Percentiles rank a stretch among this genome's conserved stretches.
Conservation (phyloP, 2,329 filamentous ascomycete genomes). For the Exophiala sp. region DNA sequence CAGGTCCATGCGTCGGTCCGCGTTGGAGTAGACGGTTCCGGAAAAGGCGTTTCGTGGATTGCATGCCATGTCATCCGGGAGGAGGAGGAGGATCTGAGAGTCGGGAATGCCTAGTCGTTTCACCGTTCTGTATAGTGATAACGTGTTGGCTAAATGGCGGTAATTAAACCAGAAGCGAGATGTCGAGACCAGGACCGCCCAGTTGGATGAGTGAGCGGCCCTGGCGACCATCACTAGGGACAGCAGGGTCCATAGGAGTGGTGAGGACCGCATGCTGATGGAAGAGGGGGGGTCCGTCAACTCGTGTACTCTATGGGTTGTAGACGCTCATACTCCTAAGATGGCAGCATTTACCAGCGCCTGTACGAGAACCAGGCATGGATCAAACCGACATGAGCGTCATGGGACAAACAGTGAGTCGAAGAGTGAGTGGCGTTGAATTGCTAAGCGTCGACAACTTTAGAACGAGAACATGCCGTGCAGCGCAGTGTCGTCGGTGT, state of each 20-base stretch:
- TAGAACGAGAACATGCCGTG: neutral
- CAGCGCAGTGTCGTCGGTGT: neutral
- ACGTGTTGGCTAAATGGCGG: conserved; percentile 92
- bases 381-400: too few relatives aligned
- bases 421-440: neutral
- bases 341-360: too few relatives aligned
- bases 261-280: conserved; percentile 10
- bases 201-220: conserved; percentile 79
- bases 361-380: too few relatives aligned
- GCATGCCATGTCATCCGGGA: conserved; percentile 99
- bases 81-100: conserved; percentile 98
- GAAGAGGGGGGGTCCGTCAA: neutral
- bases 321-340: neutral
- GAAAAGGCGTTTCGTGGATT: conserved; percentile 98
- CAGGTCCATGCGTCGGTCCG: conserved; percentile 86
- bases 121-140: conserved; percentile 95
- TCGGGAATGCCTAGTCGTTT: conserved; percentile 97
- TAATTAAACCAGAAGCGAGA: conserved; percentile 99
- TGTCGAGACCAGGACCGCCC: conserved; percentile 97
- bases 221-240: conserved; percentile 11
- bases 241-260: conserved; percentile 13
- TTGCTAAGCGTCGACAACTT: neutral
- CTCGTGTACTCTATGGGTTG: neutral
- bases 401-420: too few relatives aligned
- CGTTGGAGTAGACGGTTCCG: conserved; percentile 96